These are phyloP conservation scores for Viridothelium virens DNA, from an alignment of 495 filamentous ascomycete genomes.

Conservation along the genomic window DNA sequence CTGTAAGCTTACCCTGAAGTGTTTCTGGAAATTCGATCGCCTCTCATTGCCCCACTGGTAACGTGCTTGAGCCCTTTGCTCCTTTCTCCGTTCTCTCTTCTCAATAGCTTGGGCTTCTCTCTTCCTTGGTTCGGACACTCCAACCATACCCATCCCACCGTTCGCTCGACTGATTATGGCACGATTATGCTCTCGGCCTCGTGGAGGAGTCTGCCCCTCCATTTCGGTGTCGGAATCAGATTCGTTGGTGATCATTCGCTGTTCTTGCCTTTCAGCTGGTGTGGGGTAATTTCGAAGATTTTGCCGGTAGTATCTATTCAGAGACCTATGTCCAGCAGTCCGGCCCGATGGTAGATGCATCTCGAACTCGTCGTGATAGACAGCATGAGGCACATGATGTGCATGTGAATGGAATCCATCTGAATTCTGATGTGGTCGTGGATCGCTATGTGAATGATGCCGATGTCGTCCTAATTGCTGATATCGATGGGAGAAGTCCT, in stretches of 20 bases:
- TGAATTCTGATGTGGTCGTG: constrained; percentile 55
- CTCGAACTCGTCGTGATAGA: constrained; percentile 85
- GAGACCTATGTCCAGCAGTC: constrained; percentile 81
- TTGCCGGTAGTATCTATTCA: constrained; percentile 82
- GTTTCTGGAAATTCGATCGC: constrained; percentile 63
- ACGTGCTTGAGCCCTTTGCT: constrained; percentile 50
- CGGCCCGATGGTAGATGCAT: constrained; percentile 86
- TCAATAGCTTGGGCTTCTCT: constrained; percentile 53
- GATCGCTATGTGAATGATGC: constrained; percentile 56
- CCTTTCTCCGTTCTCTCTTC: constrained; percentile 57
- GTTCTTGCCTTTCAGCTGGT: constrained; percentile 49
- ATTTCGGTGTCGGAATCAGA: constrained; percentile 41
- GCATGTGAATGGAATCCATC: constrained; percentile 72
- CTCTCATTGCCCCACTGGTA: constrained; percentile 57
- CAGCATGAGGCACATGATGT: constrained; percentile 51
- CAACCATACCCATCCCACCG: constrained; percentile 67
- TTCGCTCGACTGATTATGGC: constrained; percentile 59
- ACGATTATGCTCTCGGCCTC: constrained; percentile 46
- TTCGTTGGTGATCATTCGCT: constrained; percentile 32
- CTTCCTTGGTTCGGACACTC: constrained; percentile 63
- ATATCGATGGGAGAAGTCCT: constrained; percentile 53
- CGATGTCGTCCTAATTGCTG: constrained; percentile 53
- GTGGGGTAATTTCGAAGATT: constrained; percentile 79
- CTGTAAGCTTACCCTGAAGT: constrained; percentile 54
- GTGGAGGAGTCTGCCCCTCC: constrained; percentile 28